A percentile compares a stretch with the other conserved stretches of the same genome.
These are phyloP conservation scores for Stemphylium beticola DNA, from an alignment of 2,329 filamentous ascomycete genomes.

Conservation along the genomic window DNA sequence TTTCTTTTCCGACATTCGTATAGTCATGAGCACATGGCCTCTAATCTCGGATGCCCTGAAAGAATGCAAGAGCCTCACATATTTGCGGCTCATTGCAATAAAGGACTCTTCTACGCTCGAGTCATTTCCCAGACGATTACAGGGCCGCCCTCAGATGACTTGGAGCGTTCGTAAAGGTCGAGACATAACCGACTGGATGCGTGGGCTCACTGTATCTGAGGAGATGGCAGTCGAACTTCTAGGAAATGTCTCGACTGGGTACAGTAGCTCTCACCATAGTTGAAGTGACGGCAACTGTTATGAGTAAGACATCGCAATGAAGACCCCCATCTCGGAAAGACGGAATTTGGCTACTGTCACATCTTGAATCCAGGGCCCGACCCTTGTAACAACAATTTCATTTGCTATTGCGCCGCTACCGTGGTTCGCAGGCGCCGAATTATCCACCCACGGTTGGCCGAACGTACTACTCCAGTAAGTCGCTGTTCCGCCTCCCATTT, in stretches of 20 bases:
- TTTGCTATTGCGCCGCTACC: no score
- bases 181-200: not conserved
- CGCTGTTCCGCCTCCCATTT: no score
- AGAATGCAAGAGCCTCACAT: slow-evolving; percentile 1
- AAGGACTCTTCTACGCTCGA: slow-evolving; percentile 6
- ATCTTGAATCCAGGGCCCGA: no score
- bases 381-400: no score
- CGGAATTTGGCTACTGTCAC: no score
- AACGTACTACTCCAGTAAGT: no score
- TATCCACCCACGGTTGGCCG: no score
- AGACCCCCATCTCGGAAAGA: not conserved
- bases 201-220: not conserved
- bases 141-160: slow-evolving; percentile 6
- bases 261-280: not conserved
- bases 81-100: slow-evolving; percentile 10
- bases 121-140: not conserved
- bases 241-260: not conserved
- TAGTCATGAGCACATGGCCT: slow-evolving; percentile 26
- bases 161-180: slow-evolving; percentile 1
- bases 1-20: slow-evolving; percentile 15
- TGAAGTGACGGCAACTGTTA: not conserved
- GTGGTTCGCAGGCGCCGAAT: no score
- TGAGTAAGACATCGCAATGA: not conserved
- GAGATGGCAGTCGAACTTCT: not conserved
- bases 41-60: slow-evolving; percentile 17